Evolutionary conservation across 257 asterid species (phyloP).

Genomic region (Solanum raphanifolium): DNA sequence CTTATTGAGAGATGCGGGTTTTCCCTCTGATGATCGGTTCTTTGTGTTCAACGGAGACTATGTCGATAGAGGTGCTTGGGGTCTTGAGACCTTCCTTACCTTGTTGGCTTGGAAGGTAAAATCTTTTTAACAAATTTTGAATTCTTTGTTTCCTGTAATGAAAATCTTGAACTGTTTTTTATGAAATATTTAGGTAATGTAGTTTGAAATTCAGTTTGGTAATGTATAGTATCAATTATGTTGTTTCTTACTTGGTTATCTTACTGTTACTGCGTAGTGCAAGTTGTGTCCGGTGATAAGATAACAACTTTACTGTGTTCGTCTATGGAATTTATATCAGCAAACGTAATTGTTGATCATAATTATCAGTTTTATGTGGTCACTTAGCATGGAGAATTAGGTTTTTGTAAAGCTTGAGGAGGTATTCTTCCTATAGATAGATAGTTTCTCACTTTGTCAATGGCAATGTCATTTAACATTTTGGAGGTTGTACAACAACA

Average conservation of each 20-base stretch:
- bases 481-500: background rate
- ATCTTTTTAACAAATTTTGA: background rate
- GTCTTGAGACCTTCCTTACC: constrained; percentile 76
- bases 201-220: background rate
- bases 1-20: constrained; percentile 64
- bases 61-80: constrained; percentile 99
- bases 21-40: constrained; percentile 62
- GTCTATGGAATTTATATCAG: background rate
- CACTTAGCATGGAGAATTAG: background rate
- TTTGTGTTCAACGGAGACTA: constrained; percentile 96
- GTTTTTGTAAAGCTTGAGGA: background rate
- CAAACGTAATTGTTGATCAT: background rate
- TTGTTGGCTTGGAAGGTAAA: constrained; percentile 95
- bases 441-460: background rate
- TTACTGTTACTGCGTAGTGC: background rate
- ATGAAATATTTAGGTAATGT: background rate
- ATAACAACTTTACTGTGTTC: background rate
- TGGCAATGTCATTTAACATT: background rate
- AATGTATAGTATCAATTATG: background rate
- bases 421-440: background rate
- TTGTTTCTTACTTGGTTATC: background rate
- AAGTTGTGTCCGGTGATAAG: background rate
- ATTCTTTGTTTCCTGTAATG: background rate
- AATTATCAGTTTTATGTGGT: background rate
- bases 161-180: background rate